Percentiles rank a stretch among this genome's conserved stretches.
Evolutionary conservation across 331 rosid genomes (phyloP).

Genomic region (Arachis monticola): DNA sequence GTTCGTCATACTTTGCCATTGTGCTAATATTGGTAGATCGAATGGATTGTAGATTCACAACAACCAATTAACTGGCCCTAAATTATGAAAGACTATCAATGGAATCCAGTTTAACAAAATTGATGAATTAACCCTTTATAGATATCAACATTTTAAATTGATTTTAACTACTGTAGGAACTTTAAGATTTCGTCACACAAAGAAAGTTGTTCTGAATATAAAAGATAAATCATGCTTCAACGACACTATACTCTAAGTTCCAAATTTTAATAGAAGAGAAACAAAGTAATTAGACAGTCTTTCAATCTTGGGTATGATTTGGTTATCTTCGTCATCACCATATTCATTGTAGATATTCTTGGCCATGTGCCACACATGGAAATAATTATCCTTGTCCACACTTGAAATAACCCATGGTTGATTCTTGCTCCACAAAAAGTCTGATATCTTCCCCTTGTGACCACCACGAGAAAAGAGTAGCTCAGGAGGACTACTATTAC

Average conservation of each 20-base stretch:
- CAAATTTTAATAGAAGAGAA: too few species aligned
- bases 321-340: slow-evolving; percentile 32
- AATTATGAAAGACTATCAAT: not conserved
- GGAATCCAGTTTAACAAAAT: too few species aligned
- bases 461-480: slow-evolving; percentile 84
- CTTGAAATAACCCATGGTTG: slow-evolving; percentile 86
- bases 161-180: too few species aligned
- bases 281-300: too few species aligned
- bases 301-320: not conserved
- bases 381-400: slow-evolving; percentile 84
- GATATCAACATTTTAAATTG: too few species aligned
- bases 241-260: too few species aligned
- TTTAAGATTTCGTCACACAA: too few species aligned
- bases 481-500: slow-evolving; percentile 86
- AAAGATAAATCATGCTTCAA: too few species aligned
- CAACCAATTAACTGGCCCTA: not conserved
- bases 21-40: not conserved
- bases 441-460: slow-evolving; percentile 92
- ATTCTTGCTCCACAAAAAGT: slow-evolving; percentile 82
- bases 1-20: not conserved
- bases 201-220: too few species aligned
- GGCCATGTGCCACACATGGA: slow-evolving; percentile 91
- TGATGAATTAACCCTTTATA: too few species aligned
- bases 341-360: slow-evolving; percentile 66
- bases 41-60: not conserved